These are phyloP conservation scores for Debaryomyces psychrophilus DNA, from an alignment of 1,139 yeast species.

Conservation along the genomic window DNA sequence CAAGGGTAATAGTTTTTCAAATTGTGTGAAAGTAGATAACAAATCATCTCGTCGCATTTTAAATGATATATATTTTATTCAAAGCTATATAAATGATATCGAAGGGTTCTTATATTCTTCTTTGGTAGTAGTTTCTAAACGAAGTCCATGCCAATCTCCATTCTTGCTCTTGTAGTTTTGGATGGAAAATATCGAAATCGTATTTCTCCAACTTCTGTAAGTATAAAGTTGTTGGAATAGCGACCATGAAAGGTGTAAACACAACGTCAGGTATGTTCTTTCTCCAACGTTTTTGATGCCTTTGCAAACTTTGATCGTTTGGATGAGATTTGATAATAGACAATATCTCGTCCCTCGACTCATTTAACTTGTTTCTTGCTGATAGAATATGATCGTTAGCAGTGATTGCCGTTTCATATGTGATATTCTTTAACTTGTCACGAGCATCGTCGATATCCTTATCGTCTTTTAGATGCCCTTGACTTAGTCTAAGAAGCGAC, in stretches of 20 bases:
- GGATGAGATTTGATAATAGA: constrained; percentile 28
- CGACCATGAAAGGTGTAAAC: constrained; percentile 67
- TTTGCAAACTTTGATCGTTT: constrained; percentile 33
- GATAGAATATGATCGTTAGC: constrained; percentile 82
- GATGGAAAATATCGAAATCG: constrained; percentile 64
- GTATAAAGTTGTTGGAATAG: constrained; percentile 67
- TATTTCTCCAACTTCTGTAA: constrained; percentile 59
- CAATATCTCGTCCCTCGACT: constrained; percentile 37
- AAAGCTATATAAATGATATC: not conserved
- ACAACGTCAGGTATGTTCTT: constrained; percentile 63
- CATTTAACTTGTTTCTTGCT: constrained; percentile 57
- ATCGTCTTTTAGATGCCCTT: constrained; percentile 43
- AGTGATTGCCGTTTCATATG: constrained; percentile 69
- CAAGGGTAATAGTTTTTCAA: too few species aligned
- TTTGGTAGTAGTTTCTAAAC: constrained; percentile 53
- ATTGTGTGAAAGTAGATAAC: too few species aligned
- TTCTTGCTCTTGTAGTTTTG: constrained; percentile 55
- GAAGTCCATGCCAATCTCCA: constrained; percentile 77
- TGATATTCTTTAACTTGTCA: constrained; percentile 56
- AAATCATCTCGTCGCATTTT: not conserved
- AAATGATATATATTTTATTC: not conserved
- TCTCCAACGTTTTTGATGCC: constrained; percentile 44
- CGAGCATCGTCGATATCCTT: constrained; percentile 29
- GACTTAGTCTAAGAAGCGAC: constrained; percentile 52
- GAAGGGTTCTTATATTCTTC: constrained; percentile 32